Evolutionary conservation across 2,329 filamentous ascomycete genomes (phyloP), one percentile per base, ranked within the genome.

Genomic region (Xylariaceae sp.): DNA sequence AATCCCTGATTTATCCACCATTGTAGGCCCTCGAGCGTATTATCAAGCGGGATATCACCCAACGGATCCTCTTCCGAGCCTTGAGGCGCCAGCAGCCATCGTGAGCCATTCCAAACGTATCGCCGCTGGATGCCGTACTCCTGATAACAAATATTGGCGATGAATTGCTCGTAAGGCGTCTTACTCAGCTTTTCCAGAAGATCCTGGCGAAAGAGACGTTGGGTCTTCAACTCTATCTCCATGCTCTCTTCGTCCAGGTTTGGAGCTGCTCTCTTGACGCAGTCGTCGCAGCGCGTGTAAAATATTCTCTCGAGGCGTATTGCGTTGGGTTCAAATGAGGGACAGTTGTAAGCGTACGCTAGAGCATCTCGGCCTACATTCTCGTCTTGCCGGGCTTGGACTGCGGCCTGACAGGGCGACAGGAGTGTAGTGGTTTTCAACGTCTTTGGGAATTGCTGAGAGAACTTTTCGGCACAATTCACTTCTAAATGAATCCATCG

Each of bases 251-350:
- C 45, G 21, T 7, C 40, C 4, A 42, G 14, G 7, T 23, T 40
- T 7, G 3, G n/a, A 1, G 26, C 29, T 19, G 10, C 16, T 1
- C 1, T 40, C 18, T 14, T 26, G 10, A 50, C 18, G 40, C 60
- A 62, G 3, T 21, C 4, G 3, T 48, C 19, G 43, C 60, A 62
- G 1, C 2, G 23, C 4, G 54, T 43, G 40, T 40, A 60, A 48
- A 49, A 62, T 4, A 62, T 41, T 7, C 60, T 52, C 44, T 62
- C 60, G 20, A 20, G 41, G 2, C 57, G 50, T 2, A 49, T 9
- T 23, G 52, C 49, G 1, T 7, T 5, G 1, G 12, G 6, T 2
- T 54, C 19, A 18, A 20, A 60, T 0, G 20, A 12, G 19, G 20
- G 32, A 26, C 59, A 61, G 1, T 32, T 20, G 2, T 20, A 1